These are phyloP conservation scores for Toxicodendron radicans DNA, from an alignment of 345 rosid genomes.

Conservation along the genomic window DNA sequence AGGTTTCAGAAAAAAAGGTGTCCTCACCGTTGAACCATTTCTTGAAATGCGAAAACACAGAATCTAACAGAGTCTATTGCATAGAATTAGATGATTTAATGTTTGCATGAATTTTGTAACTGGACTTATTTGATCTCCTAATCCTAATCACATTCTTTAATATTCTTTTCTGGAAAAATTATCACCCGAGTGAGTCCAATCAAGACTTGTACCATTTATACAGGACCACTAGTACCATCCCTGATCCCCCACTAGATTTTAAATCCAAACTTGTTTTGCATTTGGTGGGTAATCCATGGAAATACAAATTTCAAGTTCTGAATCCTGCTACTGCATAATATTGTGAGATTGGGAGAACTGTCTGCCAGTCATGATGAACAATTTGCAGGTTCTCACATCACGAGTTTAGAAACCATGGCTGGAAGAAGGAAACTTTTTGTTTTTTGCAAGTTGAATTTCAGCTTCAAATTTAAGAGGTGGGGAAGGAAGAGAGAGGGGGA, in stretches of 20 bases:
- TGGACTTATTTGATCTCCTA: not conserved
- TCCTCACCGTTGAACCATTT: not conserved
- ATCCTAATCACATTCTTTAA: not conserved
- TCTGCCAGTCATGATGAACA: not conserved
- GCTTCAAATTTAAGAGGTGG: not conserved
- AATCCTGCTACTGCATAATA: too few species aligned
- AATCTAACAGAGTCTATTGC: not conserved
- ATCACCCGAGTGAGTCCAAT: not conserved
- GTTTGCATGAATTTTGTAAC: not conserved
- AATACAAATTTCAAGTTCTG: too few species aligned
- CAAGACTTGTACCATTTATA: not conserved
- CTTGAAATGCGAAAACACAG: conserved; percentile 1
- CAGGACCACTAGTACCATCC: not conserved
- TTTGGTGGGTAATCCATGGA: not conserved
- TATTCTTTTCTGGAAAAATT: not conserved
- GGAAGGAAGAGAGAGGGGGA: conserved; percentile 1
- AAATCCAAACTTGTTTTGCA: too few species aligned
- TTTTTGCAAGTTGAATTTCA: not conserved
- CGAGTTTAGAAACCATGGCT: not conserved
- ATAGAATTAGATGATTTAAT: not conserved
- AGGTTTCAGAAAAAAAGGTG: not conserved
- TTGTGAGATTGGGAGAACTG: too few species aligned
- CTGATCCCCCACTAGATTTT: too few species aligned
- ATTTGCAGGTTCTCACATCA: not conserved
- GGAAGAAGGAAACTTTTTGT: conserved; percentile 1